Base-by-base conservation (phyloP, 495 filamentous ascomycete genomes). In the Neurospora cerealis region DNA sequence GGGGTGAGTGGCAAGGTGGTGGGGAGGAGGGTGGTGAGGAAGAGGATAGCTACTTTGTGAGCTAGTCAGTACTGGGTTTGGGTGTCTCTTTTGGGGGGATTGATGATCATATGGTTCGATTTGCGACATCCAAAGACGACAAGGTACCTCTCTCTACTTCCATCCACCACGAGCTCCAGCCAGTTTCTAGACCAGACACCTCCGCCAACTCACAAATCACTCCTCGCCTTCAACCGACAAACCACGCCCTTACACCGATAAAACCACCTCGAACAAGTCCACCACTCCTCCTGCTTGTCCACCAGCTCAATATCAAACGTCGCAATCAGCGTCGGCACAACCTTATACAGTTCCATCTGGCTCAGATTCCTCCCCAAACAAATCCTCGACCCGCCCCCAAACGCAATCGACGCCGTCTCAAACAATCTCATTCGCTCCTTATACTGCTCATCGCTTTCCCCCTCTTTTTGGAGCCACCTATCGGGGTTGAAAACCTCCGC, bases 321-420 rank as follows among this genome's bases (percentile, higher is more conserved):
- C 80, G 72, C 70, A 73, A 92, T 83, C 71, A 92, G 83, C 72
- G 87, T 88, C 41, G 90, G 88, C 70, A 91, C 86, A 8, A 91
- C 76, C 79, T 92, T 92, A 74, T 88, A 88, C 36, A 92, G 85
- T 82, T 93, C 91, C 78, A 92, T 77, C 79, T 87, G 79, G 36
- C 84, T 85, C 72, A 92, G 82, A 73, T 92, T 90, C 75, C 87
- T 87, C 5, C 91, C 90, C 76, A 92, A 85, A 75, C 91, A 92
- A 19, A 87, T 86, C 42, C 91, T 80, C 15, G 84, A 83, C 38
- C 90, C 91, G 0, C 85, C 88, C 9, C 91, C 90, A 81, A 93
- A 93, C 70, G 81, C 79, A 37, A 87, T 75, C 40, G 78, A 69
- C 19, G 79, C 71, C 62, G 74, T 73, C 13, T 78, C 75, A 76